Conservation (phyloP, 2,329 filamentous ascomycete species). For the Neofusicoccum umdonicola region DNA sequence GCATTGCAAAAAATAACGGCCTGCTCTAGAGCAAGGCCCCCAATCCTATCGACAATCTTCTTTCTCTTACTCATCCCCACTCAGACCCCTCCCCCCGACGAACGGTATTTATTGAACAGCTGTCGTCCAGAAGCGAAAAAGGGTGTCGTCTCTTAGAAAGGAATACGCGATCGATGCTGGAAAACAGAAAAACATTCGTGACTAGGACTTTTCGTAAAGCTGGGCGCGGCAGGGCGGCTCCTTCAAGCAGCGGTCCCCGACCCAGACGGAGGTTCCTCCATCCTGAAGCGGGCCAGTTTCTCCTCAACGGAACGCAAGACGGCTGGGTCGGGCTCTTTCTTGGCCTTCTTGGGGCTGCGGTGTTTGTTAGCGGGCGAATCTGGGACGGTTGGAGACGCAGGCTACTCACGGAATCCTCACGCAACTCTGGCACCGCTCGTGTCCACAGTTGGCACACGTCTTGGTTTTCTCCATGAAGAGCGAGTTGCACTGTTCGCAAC, state of each 20-base stretch:
- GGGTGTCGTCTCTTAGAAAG: not conserved
- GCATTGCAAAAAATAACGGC: constrained; percentile 9
- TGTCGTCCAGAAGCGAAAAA: constrained; percentile 12
- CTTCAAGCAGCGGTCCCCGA: constrained; percentile 1
- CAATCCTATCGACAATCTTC: constrained; percentile 4
- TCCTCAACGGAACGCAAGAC: constrained; percentile 58
- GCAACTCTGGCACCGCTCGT: constrained; percentile 60
- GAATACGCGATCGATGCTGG: constrained; percentile 13
- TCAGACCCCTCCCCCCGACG: not conserved
- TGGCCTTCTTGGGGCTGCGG: constrained; percentile 57
- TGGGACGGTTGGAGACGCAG: not conserved
- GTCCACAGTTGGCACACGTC: constrained; percentile 59
- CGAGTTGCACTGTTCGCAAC: constrained; percentile 62
- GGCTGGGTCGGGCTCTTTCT: constrained; percentile 58
- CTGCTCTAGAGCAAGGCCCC: constrained; percentile 1
- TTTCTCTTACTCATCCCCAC: not conserved
- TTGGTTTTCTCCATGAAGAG: constrained; percentile 57
- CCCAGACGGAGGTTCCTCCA: constrained; percentile 6
- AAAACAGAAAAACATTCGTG: constrained; percentile 3
- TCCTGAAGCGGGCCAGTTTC: constrained; percentile 43
- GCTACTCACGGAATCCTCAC: constrained; percentile 50
- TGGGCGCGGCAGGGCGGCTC: not conserved
- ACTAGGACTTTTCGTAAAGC: constrained; percentile 7
- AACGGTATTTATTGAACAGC: constrained; percentile 11
- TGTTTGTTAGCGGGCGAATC: not conserved